Conservation (phyloP, 805 yeast genomes). For the Wickerhamiella kazuoi region DNA sequence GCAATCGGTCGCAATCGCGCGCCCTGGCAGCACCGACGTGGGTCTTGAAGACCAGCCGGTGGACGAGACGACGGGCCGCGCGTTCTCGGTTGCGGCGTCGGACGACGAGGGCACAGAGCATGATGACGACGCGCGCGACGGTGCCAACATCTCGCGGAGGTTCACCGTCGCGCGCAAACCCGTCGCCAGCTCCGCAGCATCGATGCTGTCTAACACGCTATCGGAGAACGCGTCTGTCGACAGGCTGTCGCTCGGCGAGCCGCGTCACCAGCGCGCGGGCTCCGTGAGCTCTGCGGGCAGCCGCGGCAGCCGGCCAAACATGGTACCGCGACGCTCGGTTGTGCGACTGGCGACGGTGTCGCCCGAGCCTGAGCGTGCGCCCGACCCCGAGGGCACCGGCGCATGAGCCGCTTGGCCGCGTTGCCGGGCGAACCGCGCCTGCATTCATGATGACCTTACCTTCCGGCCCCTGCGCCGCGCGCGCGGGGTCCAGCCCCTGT, state of each 20-base stretch:
- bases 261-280: not conserved
- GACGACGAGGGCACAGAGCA: not conserved
- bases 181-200: not conserved
- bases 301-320: not conserved
- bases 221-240: not conserved
- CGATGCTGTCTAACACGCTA: not conserved
- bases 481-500: no score
- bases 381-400: no score
- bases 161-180: not conserved
- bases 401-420: no score
- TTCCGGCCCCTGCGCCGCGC: no score
- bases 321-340: not conserved
- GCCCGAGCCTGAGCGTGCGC: not conserved
- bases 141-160: not conserved
- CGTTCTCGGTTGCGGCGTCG: not conserved
- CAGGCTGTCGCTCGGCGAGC: not conserved
- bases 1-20: not conserved
- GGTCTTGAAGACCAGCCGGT: not conserved
- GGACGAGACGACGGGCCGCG: not conserved
- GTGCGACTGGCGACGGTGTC: not conserved
- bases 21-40: not conserved
- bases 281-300: not conserved
- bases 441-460: no score
- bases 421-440: no score
- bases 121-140: not conserved